Percentiles rank a stretch among this genome's conserved stretches.
These are phyloP conservation scores for Massospora cicadina DNA, from an alignment of 371 early-diverging fungal genomes.

Conservation along the genomic window DNA sequence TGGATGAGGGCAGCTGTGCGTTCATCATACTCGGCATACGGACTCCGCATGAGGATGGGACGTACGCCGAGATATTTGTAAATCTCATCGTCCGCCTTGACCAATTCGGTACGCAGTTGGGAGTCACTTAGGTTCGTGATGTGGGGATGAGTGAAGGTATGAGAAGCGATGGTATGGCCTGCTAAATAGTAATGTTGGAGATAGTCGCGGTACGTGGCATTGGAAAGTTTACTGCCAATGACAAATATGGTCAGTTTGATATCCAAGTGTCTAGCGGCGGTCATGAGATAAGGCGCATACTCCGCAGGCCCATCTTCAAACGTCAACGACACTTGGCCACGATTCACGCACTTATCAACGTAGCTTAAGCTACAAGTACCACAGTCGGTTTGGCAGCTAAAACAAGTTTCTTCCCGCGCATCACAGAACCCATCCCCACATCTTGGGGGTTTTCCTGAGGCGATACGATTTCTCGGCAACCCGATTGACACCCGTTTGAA, in stretches of 20 bases:
- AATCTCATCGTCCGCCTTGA: constrained; percentile 17
- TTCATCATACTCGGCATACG: constrained; percentile 10
- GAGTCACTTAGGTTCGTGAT: constrained; percentile 20
- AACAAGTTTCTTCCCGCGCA: background rate
- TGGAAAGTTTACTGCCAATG: constrained; percentile 21
- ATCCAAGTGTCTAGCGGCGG: constrained; percentile 21
- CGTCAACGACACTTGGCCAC: constrained; percentile 11
- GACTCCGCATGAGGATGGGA: constrained; percentile 26
- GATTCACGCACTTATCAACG: constrained; percentile 1
- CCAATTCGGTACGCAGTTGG: constrained; percentile 16
- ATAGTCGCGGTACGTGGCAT: background rate
- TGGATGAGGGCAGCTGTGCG: background rate
- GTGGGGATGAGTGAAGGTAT: constrained; percentile 30
- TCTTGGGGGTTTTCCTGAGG: too few relatives aligned
- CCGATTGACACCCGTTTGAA: too few relatives aligned
- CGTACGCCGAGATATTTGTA: constrained; percentile 21
- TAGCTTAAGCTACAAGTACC: background rate
- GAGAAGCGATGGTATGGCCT: constrained; percentile 30
- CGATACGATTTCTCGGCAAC: too few relatives aligned
- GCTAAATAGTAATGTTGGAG: background rate
- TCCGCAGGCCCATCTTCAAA: constrained; percentile 15
- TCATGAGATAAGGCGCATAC: constrained; percentile 18
- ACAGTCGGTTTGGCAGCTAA: background rate
- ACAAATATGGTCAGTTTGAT: constrained; percentile 50
- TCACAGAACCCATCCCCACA: too few relatives aligned